A percentile compares a stretch with the other conserved stretches of the same genome.
These are phyloP conservation scores for Kodamaea neixiangensis DNA, from an alignment of 805 yeast genomes.

Conservation along the genomic window DNA sequence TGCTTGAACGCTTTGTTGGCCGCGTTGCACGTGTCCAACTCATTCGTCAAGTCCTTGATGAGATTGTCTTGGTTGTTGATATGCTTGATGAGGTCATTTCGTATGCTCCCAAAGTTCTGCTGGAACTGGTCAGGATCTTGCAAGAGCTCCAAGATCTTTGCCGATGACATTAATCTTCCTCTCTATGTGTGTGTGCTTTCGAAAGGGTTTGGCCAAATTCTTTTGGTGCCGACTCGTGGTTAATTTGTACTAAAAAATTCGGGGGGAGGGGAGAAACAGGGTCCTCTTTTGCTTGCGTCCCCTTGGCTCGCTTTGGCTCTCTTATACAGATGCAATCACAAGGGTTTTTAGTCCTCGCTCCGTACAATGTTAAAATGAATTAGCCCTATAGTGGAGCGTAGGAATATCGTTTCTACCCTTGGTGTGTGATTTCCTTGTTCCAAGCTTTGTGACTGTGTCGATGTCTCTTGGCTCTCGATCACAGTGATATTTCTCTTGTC, in stretches of 20 bases:
- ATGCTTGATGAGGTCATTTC: conserved; percentile 31
- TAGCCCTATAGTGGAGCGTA: no score
- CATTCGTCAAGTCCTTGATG: conserved; percentile 27
- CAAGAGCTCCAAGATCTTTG: conserved; percentile 34
- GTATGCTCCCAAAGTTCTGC: conserved; percentile 29
- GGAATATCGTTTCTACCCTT: no score
- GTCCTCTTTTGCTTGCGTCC: neutral
- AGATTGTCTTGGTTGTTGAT: conserved; percentile 32
- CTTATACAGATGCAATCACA: neutral
- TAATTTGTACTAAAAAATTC: neutral
- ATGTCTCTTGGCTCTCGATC: neutral
- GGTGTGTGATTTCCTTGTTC: neutral
- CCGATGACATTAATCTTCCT: conserved; percentile 29
- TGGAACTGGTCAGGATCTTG: conserved; percentile 40
- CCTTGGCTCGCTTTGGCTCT: neutral
- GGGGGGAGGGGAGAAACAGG: neutral
- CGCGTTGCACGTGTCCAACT: conserved; percentile 36
- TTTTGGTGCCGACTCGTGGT: neutral
- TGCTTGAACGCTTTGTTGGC: conserved; percentile 73
- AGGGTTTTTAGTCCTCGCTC: no score
- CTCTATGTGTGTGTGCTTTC: neutral
- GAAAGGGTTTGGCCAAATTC: neutral
- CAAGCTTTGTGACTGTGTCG: neutral
- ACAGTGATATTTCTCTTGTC: neutral
- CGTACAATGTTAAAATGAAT: no score